Evolutionary conservation across 257 asterid species (phyloP), one percentile per base, ranked within the genome.

Genomic region (Solanum habrochaites): DNA sequence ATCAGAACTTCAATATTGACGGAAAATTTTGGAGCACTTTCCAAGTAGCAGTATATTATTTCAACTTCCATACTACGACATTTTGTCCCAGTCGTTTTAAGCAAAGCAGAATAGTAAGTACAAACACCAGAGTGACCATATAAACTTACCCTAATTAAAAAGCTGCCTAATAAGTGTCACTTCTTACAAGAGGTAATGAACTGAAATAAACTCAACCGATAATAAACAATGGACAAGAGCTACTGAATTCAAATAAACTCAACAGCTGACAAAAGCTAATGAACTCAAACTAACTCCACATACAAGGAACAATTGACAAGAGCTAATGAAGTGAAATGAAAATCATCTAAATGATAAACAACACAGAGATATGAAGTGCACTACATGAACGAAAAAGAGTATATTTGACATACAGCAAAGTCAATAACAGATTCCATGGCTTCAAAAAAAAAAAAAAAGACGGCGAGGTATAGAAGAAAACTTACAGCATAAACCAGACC

Each of bases 401-500:
- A 80, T 47, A 49, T 52, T 81, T 49, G 69, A 18, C 4, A 80
- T 47, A 47, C 20, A 80, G 83, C 85, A 80, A 80, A 80, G 35
- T 31, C 42, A 47, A 80, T 47, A 80, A 40, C 67, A 47, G 27
- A 27, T 80, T 29, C 67, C 42, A 80, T 47, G 67, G 27, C 69
- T 81, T 18, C 27, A 81, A 49, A 29, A 29, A 29, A 42, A 25
- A 23, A 27, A 5, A 29, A 42, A 25, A 18, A 27, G 69, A 7
- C 7, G 25, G 60, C 2, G 7, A 29, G 69, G 43, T 49, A 29
- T 20, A 49, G 69, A 81, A 31, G 67, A 18, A 84, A 82, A 91
- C 98, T 94, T 91, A 96, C 99, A 93, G 86, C 89, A 96, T 88
- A 88, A 97, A 90, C 98, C 98, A 95, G 85, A 93, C 67, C 86